Conservation (phyloP, 768 basidiomycete species). For the Boletus pseudopeckii region DNA sequence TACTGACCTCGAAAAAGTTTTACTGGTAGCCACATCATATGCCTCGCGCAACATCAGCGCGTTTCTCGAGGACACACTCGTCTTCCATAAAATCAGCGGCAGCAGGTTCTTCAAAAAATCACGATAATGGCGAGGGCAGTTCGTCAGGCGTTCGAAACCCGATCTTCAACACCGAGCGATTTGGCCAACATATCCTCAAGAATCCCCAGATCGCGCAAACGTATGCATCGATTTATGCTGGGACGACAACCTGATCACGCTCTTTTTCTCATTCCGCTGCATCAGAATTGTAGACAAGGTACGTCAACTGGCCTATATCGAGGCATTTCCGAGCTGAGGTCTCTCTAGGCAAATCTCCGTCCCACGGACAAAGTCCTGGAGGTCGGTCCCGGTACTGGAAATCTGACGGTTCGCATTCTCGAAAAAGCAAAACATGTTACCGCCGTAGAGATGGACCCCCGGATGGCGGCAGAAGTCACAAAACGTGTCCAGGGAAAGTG, state of each 20-base stretch:
- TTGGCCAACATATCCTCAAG: slow-evolving; percentile 97
- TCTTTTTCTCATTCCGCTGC: background rate
- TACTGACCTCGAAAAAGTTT: background rate
- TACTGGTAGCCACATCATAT: slow-evolving; percentile 36
- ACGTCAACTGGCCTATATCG: background rate
- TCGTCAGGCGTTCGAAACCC: slow-evolving; percentile 65
- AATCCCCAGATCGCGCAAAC: slow-evolving; percentile 89
- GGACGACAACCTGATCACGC: slow-evolving; percentile 13
- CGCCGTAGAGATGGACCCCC: slow-evolving; percentile 96
- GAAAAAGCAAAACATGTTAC: slow-evolving; percentile 91
- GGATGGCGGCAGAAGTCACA: slow-evolving; percentile 96
- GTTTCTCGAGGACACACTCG: slow-evolving; percentile 68
- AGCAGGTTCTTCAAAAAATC: slow-evolving; percentile 34
- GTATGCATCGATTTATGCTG: slow-evolving; percentile 44
- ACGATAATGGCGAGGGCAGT: slow-evolving; percentile 37
- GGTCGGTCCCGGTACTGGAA: slow-evolving; percentile 97
- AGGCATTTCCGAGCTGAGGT: slow-evolving; percentile 1
- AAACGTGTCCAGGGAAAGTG: slow-evolving; percentile 98
- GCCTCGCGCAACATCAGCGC: slow-evolving; percentile 78
- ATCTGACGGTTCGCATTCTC: slow-evolving; percentile 89
- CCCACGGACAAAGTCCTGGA: slow-evolving; percentile 96
- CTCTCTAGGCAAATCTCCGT: slow-evolving; percentile 74
- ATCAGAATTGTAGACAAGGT: slow-evolving; percentile 64
- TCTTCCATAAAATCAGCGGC: slow-evolving; percentile 47
- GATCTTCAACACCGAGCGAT: slow-evolving; percentile 91